Base-by-base conservation (phyloP, 805 yeast genomes). In the Teunomyces aglyptinius region DNA sequence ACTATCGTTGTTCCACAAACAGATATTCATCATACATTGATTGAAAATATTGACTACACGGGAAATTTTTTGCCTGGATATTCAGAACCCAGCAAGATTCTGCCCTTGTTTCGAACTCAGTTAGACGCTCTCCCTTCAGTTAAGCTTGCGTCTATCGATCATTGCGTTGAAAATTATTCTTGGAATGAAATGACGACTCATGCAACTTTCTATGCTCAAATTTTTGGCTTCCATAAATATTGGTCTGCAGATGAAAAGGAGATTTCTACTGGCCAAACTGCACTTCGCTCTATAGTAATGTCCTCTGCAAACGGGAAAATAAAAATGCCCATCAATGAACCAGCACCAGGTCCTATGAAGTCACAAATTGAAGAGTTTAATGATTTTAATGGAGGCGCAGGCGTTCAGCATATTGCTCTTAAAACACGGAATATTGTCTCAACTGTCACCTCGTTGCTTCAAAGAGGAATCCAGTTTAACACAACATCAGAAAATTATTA, bases 241-340 rank as follows among this genome's bases (percentile, higher is more conserved):
- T 86, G 95, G 94, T 84, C 92, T 0, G 95, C 86, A 10, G 96
- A 87, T 61, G 96, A 89, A 51, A 73, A 71, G 40, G 86, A 83
- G 52, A 78, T 89, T n/a, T 73, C 76, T 43, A 87, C 96, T 0
- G 81, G 78, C 44, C 81, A 69, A 53, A 78, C 90, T 1, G 86
- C 94, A 0, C 75, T 88, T 46, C 73, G 78, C 45, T 85, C 95
- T 10, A 78, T 82, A 19, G 96, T 89, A 11, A 84, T 89, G 90
- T 80, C 91, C 0, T 80, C 86, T 6, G 67, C 73, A 11, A 78
- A 82, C 53, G 87, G 84, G 12, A 63, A 57, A 33, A 77, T 87
- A 52, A 86, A 86, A 61, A 82, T 89, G 81, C 96, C 96, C 12
- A 78, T 89, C 42, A 89, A 88, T 63, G 95, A 89, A 63, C 96